Base-by-base conservation (phyloP, 495 filamentous ascomycete species). In the Chlorociboria aeruginascens region DNA sequence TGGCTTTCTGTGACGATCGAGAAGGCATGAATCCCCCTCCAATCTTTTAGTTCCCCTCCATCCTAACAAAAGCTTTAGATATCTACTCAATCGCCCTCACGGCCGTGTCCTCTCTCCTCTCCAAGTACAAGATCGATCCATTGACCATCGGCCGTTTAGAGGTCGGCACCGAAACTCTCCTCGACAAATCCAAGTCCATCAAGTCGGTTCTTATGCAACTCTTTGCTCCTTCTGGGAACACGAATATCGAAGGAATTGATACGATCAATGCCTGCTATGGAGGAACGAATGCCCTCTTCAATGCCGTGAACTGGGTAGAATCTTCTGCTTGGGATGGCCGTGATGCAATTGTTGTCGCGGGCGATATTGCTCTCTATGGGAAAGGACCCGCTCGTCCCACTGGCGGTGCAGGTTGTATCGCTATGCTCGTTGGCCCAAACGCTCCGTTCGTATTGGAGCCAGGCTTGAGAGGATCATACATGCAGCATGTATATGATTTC, bases 131-230 rank as follows among this genome's bases (percentile, higher is more conserved):
- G 59, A 82, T 98, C 68, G 89, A 98, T 69, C 74, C 82, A 55
- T 82, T 82, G 65, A 79, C 83, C 49, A 85, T 98, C 60, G 92
- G 92, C 46, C 83, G 92, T 53, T 76, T 98, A 56, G 92, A 98
- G 69, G 92, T 98, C 56, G 92, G 92, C 61, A 98, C 92, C 45
- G 92, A 98, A 79, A 98, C 92, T 44, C 76, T 98, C 34, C 76
- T 98, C 61, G 92, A 98, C 77, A 98, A 98, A 77, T 97, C 92
- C 57, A 98, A 98, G 77, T 97, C 93, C 25, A 93, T 98, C 74
- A 98, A 98, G 79, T 86, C 89, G n/a, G 90, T 98, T 43, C 69
- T 97, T 53, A 98, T 98, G 92, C 92, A 96, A 70, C 76, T 98
- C 25, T 95, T 98, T 59, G 76, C 82, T 25, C 20, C 20, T 4